Percentiles rank a stretch among this genome's conserved stretches.
Evolutionary conservation across 345 rosid species (phyloP).

Genomic region (Salix caprea): DNA sequence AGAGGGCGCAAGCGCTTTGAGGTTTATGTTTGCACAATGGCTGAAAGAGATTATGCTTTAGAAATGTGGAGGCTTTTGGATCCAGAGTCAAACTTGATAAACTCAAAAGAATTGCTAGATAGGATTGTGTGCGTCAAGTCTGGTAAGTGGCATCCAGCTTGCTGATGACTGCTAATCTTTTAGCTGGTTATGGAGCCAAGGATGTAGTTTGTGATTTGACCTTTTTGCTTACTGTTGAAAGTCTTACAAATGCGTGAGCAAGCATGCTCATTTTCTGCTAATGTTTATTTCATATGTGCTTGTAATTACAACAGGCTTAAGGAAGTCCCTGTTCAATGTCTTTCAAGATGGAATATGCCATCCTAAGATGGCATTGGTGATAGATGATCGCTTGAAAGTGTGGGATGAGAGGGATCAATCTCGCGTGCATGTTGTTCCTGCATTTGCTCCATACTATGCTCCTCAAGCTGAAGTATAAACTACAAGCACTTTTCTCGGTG

Average conservation of each 20-base stretch:
- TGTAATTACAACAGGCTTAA: conserved; percentile 51
- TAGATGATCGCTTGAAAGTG: conserved; percentile 95
- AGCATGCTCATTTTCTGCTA: not conserved
- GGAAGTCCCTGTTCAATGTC: conserved; percentile 83
- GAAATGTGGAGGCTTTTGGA: conserved; percentile 99
- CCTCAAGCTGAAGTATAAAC: conserved; percentile 92
- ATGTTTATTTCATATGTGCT: not conserved
- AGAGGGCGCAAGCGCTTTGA: conserved; percentile 97
- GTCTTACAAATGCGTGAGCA: not conserved
- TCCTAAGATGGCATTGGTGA: conserved; percentile 94
- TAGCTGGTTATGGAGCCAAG: conserved; percentile 5
- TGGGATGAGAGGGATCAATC: conserved; percentile 99
- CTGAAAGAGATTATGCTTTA: conserved; percentile 95
- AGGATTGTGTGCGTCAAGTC: conserved; percentile 94
- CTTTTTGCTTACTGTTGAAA: not conserved
- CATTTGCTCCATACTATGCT: conserved; percentile 95
- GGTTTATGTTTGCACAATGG: conserved; percentile 99
- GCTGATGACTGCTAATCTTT: conserved; percentile 6
- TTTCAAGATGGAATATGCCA: conserved; percentile 85
- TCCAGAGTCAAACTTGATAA: conserved; percentile 90
- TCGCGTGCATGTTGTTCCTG: conserved; percentile 96
- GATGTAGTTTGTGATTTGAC: conserved; percentile 1
- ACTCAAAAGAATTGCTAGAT: conserved; percentile 60
- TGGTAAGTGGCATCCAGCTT: conserved; percentile 44
- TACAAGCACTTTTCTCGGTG: conserved; percentile 16